Conservation (phyloP, 208 protist genomes). For the Herpetomonas tarakana region DNA sequence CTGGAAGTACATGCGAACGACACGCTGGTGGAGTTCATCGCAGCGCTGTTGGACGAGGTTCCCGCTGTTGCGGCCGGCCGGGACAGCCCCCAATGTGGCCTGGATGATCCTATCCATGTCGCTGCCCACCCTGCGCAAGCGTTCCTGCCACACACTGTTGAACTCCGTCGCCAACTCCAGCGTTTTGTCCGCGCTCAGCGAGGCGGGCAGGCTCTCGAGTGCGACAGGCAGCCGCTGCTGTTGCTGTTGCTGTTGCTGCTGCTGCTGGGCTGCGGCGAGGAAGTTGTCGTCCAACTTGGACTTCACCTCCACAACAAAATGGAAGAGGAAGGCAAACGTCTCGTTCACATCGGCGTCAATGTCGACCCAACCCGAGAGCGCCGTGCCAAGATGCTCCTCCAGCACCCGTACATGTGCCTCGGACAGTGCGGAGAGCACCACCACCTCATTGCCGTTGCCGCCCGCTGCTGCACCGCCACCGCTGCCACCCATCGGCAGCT, state of each 20-base stretch:
- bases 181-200: conserved; percentile 19
- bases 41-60: conserved; percentile 13
- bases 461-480: not conserved
- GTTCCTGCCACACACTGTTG: conserved; percentile 33
- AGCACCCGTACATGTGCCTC: conserved; percentile 21
- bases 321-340: conserved; percentile 23
- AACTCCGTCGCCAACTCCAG: conserved; percentile 32
- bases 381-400: conserved; percentile 28
- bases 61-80: not conserved
- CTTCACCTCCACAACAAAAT: conserved; percentile 27
- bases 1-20: conserved; percentile 25
- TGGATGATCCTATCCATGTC: conserved; percentile 17
- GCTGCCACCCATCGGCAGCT: too few relatives aligned
- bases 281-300: conserved; percentile 32
- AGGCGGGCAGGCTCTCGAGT: conserved; percentile 11
- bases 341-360: conserved; percentile 24
- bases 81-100: conserved; percentile 11
- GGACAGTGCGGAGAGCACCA: not conserved
- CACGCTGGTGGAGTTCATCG: conserved; percentile 25
- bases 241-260: not conserved
- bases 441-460: not conserved
- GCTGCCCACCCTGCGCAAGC: conserved; percentile 9
- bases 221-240: not conserved
- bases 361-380: conserved; percentile 28
- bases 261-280: conserved; percentile 15